Evolutionary conservation across 257 asterid species (phyloP).

Genomic region (Solanum gracilifrons): DNA sequence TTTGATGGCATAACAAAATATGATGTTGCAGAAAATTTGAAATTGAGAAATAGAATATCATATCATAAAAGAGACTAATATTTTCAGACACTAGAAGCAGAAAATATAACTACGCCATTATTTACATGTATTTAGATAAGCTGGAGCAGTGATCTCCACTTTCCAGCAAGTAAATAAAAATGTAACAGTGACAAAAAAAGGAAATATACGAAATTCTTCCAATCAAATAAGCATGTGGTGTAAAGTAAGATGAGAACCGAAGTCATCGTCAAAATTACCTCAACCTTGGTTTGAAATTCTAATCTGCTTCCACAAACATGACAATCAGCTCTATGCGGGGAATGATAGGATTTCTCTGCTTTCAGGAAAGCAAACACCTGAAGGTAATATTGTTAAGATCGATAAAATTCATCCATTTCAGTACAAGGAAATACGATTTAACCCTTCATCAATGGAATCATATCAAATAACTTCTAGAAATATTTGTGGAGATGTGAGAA

Average conservation of each 20-base stretch:
- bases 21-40: background rate
- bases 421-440: background rate
- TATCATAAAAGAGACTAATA: background rate
- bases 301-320: conserved; percentile 91
- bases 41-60: background rate
- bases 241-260: background rate
- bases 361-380: conserved; percentile 95
- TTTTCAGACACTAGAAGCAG: background rate
- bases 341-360: conserved; percentile 43
- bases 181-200: background rate
- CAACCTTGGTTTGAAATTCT: conserved; percentile 79
- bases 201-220: background rate
- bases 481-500: background rate
- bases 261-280: conserved; percentile 37
- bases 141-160: background rate
- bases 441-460: background rate
- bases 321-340: conserved; percentile 79
- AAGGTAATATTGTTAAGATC: conserved; percentile 3
- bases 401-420: background rate
- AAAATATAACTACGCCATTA: background rate
- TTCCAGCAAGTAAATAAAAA: background rate
- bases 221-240: background rate
- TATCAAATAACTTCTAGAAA: background rate
- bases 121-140: background rate
- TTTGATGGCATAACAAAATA: background rate